Base-by-base conservation (phyloP, 106 monocot genomes). In the Allium fistulosum region DNA sequence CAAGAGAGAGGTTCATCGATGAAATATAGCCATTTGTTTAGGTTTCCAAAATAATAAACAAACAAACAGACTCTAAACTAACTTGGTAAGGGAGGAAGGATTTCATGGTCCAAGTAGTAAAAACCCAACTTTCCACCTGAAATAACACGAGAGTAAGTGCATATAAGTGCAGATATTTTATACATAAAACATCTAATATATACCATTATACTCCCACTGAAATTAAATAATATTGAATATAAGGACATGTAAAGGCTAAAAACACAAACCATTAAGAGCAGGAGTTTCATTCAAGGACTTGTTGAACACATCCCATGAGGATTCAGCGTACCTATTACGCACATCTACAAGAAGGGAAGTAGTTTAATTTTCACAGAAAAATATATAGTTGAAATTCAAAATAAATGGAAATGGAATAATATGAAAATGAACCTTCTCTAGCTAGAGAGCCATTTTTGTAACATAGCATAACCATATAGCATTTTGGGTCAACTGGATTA, bases 381-480 rank as follows among this genome's bases (percentile, higher is more conserved):
- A 26, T 7, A 26, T n/a, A 8, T 2, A 9, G 16, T 13, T 6
- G 7, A 26, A 73, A 9, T 37, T 70, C 48, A 70, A 64, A 64
- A 49, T 26, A 9, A 26, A 22, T 14, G 4, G 26, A 68, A 8
- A 2, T 8, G 22, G 46, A 46, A 1, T 9, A n/a, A 66, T 12
- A 66, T 48, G 5, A 59, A 59, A 10, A 8, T 51, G 28, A 73
- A 89, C 97, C 92, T 92, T 97, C 92, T 82, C 97, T 81, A 22
- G 87, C 85, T 51, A 97, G 71, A 59, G 97, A 97, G 45, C 88
- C 97, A 83, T 97, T 97, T 81, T 97, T 97, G 46, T 97, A 97
- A 62, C 76, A 75, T 9, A 97, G 62, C 97, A 97, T 97, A 67
- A 97, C 92, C 97, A 97, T 97, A 68, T 92, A 97, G 76, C 92